Percentiles rank a stretch among this genome's conserved stretches.
Evolutionary conservation across 2,329 filamentous ascomycete genomes (phyloP).

Genomic region (Xylariaceae sp.): DNA sequence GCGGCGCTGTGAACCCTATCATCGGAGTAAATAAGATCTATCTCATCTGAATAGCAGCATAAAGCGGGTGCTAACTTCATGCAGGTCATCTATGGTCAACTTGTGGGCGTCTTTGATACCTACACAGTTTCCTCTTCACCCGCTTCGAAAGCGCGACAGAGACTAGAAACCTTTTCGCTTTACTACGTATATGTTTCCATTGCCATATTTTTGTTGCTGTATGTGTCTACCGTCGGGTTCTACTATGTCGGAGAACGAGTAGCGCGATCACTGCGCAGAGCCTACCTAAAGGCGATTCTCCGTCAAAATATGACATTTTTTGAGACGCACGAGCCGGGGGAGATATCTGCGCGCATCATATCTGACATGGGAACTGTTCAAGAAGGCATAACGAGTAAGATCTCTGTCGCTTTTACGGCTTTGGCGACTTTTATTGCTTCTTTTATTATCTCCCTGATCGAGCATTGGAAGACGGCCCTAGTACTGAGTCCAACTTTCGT

Average conservation of each 20-base stretch:
- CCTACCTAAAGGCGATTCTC: conserved; percentile 32
- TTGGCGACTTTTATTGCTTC: conserved; percentile 55
- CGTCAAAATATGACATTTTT: conserved; percentile 40
- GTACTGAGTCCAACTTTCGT: conserved; percentile 57
- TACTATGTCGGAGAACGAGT: conserved; percentile 32
- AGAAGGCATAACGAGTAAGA: conserved; percentile 65
- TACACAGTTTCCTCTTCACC: not conserved
- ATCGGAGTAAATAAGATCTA: not conserved
- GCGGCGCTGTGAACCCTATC: not conserved
- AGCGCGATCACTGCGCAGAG: conserved; percentile 21
- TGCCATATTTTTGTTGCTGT: conserved; percentile 27
- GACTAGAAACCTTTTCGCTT: not conserved
- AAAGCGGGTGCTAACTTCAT: not conserved
- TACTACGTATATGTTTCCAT: conserved; percentile 33
- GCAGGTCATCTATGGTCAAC: conserved; percentile 9
- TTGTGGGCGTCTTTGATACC: conserved; percentile 5
- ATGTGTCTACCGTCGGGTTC: conserved; percentile 31
- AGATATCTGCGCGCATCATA: conserved; percentile 31
- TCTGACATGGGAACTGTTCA: conserved; percentile 63
- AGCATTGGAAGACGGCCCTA: conserved; percentile 62
- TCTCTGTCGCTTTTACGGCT: conserved; percentile 61
- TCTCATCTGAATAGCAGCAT: not conserved
- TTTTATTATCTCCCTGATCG: conserved; percentile 58
- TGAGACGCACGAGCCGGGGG: conserved; percentile 33
- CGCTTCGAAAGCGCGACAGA: not conserved